A percentile compares a stretch with the other conserved stretches of the same genome.
Evolutionary conservation across 2,329 filamentous ascomycete species (phyloP).

Genomic region (Fusarium metavorans): DNA sequence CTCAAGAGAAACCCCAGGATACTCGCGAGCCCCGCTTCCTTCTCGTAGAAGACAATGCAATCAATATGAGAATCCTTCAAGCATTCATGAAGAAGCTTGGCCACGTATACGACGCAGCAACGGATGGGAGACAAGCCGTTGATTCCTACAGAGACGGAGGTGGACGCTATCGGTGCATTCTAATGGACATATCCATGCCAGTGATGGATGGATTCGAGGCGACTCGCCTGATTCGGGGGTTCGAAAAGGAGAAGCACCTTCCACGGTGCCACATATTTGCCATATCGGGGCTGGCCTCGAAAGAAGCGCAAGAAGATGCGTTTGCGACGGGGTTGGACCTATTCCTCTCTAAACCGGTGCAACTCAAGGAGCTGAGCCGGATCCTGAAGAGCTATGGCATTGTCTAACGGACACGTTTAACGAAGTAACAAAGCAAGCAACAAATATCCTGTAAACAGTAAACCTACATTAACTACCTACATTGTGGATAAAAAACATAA

Average conservation of each 20-base stretch:
- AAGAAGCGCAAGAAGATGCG: constrained; percentile 64
- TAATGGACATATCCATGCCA: constrained; percentile 69
- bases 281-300: constrained; percentile 64
- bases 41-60: constrained; percentile 56
- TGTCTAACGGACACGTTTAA: constrained; percentile 1
- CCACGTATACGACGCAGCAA: constrained; percentile 43
- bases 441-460: background rate
- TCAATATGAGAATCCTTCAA: constrained; percentile 53
- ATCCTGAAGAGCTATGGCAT: constrained; percentile 25
- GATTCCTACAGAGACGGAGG: constrained; percentile 44
- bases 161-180: constrained; percentile 46
- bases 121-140: constrained; percentile 50
- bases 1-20: background rate
- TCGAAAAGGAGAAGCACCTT: constrained; percentile 58
- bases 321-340: constrained; percentile 66
- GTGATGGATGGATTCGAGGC: constrained; percentile 67
- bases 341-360: constrained; percentile 67
- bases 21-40: constrained; percentile 40
- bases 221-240: constrained; percentile 61
- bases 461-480: background rate
- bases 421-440: background rate
- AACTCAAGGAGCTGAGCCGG: constrained; percentile 53
- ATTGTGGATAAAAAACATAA: background rate
- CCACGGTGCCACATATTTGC: constrained; percentile 62
- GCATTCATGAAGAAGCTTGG: constrained; percentile 52